phyloP scores from a whole-genome alignment of 2,329 filamentous ascomycete genomes.

The Falciphora oryzae region DNA sequence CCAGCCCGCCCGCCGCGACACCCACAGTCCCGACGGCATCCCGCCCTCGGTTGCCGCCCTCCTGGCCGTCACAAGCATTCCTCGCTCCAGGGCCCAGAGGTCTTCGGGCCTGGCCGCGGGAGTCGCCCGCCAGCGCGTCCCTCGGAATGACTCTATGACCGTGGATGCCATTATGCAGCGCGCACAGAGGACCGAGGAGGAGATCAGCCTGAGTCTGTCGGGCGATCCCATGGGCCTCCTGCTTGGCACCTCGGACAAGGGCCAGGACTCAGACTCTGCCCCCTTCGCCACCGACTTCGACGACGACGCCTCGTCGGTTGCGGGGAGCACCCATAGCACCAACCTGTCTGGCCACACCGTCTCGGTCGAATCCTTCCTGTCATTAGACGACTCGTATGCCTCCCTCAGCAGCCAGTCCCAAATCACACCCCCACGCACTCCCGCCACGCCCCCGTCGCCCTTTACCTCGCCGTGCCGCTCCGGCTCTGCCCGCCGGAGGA shows the following conservation, averaged over 20 bases:
- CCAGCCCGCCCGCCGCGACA: not conserved
- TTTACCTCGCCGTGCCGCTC: constrained; percentile 42
- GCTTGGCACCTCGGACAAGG: constrained; percentile 54
- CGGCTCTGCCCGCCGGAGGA: constrained; percentile 20
- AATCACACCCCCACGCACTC: constrained; percentile 1
- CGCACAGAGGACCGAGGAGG: constrained; percentile 51
- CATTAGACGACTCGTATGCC: constrained; percentile 48
- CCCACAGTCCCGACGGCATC: constrained; percentile 46
- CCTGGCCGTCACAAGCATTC: constrained; percentile 57
- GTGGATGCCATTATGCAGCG: constrained; percentile 51
- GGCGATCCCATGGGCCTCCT: constrained; percentile 54
- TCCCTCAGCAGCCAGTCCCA: constrained; percentile 33
- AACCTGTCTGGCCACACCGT: constrained; percentile 32
- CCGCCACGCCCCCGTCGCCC: constrained; percentile 29
- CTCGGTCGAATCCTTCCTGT: constrained; percentile 57
- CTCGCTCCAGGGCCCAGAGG: constrained; percentile 36
- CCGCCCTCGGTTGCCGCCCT: constrained; percentile 56
- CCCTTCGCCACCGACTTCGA: constrained; percentile 36
- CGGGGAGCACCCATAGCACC: constrained; percentile 32
- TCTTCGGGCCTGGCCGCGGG: constrained; percentile 13
- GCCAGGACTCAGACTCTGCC: constrained; percentile 48
- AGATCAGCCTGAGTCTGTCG: constrained; percentile 48
- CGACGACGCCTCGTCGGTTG: constrained; percentile 5
- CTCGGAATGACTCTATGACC: constrained; percentile 37
- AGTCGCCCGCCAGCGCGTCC: constrained; percentile 19